A percentile compares a stretch with the other conserved stretches of the same genome.
Evolutionary conservation across 371 early-diverging fungal genomes (phyloP).

Genomic region (Syncephalastrum monosporum): DNA sequence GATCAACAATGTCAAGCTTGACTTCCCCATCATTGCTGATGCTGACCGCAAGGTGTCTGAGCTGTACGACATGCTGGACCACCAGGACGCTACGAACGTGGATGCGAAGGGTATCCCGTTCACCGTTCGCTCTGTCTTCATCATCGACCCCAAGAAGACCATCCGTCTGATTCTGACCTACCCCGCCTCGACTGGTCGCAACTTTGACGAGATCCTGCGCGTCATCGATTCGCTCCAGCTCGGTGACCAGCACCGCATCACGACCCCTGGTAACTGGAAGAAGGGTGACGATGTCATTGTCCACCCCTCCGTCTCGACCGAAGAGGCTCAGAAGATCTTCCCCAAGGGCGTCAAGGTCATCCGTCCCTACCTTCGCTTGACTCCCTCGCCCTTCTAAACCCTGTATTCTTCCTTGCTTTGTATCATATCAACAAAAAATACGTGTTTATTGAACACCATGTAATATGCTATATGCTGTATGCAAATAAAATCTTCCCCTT

Average conservation of each 20-base stretch:
- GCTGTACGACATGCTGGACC: slow-evolving; percentile 95
- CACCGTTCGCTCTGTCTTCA: slow-evolving; percentile 93
- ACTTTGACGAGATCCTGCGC: slow-evolving; percentile 94
- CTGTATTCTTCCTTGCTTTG: background rate
- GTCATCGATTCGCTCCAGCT: slow-evolving; percentile 91
- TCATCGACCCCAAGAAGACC: slow-evolving; percentile 90
- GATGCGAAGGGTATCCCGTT: slow-evolving; percentile 87
- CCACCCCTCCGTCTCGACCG: slow-evolving; percentile 80
- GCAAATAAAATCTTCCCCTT: too few relatives aligned
- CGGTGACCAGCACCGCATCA: slow-evolving; percentile 81
- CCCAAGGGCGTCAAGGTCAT: slow-evolving; percentile 76
- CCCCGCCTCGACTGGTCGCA: slow-evolving; percentile 91
- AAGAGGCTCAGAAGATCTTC: slow-evolving; percentile 81
- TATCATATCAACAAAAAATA: too few relatives aligned
- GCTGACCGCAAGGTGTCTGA: slow-evolving; percentile 77
- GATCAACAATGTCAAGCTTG: slow-evolving; percentile 70
- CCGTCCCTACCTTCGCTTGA: slow-evolving; percentile 85
- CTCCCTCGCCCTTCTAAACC: slow-evolving; percentile 54
- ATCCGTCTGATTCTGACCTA: slow-evolving; percentile 89
- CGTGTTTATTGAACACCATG: too few relatives aligned
- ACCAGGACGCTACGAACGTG: slow-evolving; percentile 84
- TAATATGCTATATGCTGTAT: too few relatives aligned
- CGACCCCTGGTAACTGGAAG: slow-evolving; percentile 95
- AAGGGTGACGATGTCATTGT: slow-evolving; percentile 88
- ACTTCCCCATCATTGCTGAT: slow-evolving; percentile 95